Evolutionary conservation across 2,329 filamentous ascomycete species (phyloP), one percentile per base, ranked within the genome.

Genomic region (Xylogone sp.): DNA sequence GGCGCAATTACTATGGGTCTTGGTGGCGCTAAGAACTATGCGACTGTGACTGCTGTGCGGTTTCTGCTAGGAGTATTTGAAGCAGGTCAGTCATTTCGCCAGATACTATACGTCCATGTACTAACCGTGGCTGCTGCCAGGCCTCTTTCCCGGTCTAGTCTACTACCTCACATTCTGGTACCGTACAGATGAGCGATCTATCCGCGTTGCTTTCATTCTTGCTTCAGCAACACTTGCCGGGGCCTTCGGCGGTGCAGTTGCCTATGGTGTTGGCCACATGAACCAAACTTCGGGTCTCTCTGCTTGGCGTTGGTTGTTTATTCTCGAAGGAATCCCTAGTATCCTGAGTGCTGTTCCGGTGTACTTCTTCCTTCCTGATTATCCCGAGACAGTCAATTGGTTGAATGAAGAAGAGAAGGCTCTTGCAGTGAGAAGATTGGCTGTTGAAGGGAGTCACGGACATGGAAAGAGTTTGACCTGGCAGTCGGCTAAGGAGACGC

Each of bases 1-100:
- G 73, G 74, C 4, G 69, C 69, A 4, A 62, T 72, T 10, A 77
- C 75, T 1, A 73, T 78, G 52, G 75, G 75, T 2, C 65, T 75
- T 2, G 76, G 73, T 0, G 74, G 73, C 8, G 63, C 68, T 6
- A 58, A 58, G 3, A 76, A 67, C 52, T 75, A 69, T 47, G 68
- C 68, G 8, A 66, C 69, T 31, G 68, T 78, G 0, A 69, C 72
- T 2, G 75, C 69, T 1, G 65, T 75, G 4, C 70, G 76, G 1
- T 77, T 77, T 46, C 56, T 78, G 9, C 65, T 79, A 0, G 76
- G 76, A 3, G 70, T 74, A n/a, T 71, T 75, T 53, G 76, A 79
- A 60, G 73, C 72, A 19, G 73, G 73, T 62, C 43, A 42, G 52
- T 43, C 70, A 8, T 70, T 70, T 52, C n/a, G n/a, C n/a, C n/a